These are phyloP conservation scores for Sphagnum fallax DNA, from an alignment of 228 moss, liverwort and hornwort genomes.

Conservation along the genomic window DNA sequence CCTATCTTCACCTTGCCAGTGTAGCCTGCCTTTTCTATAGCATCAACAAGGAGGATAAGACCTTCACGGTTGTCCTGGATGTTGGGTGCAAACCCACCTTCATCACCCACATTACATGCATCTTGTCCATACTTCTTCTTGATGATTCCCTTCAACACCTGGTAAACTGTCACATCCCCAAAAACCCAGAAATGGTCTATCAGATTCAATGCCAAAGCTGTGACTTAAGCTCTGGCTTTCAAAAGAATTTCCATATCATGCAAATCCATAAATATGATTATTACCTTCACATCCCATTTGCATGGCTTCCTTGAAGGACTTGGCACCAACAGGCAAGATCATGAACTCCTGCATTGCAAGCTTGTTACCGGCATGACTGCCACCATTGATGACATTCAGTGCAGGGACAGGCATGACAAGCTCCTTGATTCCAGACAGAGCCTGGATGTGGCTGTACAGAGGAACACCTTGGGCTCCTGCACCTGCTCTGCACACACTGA, in stretches of 20 bases:
- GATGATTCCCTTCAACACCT: conserved; percentile 49
- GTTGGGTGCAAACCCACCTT: conserved; percentile 63
- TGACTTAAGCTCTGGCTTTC: neutral
- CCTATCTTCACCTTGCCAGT: conserved; percentile 68
- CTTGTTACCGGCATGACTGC: conserved; percentile 59
- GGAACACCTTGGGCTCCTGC: conserved; percentile 46
- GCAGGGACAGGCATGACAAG: conserved; percentile 65
- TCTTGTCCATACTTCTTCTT: conserved; percentile 72
- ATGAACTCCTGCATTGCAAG: conserved; percentile 72
- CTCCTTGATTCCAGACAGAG: conserved; percentile 43
- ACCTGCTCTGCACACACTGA: conserved; percentile 52
- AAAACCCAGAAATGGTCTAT: neutral
- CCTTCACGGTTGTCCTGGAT: conserved; percentile 67
- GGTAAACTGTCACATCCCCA: conserved; percentile 36
- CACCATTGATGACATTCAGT: conserved; percentile 58
- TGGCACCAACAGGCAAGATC: conserved; percentile 57
- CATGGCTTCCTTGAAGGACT: conserved; percentile 58
- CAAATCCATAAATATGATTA: neutral
- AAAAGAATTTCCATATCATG: neutral
- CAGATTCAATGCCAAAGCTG: neutral
- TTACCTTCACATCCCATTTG: conserved; percentile 62
- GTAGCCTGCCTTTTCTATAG: conserved; percentile 63
- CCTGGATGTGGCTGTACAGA: conserved; percentile 49
- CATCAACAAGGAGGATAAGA: conserved; percentile 45
- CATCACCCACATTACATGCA: conserved; percentile 61